Conservation (phyloP, 495 filamentous ascomycete species). For the Geoglossum glabrum region DNA sequence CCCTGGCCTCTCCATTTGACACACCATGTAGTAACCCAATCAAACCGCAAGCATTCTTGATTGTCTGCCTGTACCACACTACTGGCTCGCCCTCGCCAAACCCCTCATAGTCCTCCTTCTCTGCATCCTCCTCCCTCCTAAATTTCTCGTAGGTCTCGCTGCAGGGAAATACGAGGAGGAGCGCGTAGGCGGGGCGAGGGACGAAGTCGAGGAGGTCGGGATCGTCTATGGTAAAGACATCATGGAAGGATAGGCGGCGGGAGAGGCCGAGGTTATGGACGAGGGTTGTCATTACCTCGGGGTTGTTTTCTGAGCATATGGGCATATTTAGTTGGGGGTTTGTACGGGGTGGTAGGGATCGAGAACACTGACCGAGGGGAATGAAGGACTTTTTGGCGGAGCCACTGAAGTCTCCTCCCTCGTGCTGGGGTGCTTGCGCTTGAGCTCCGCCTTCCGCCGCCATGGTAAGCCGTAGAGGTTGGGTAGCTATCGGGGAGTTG, state of each 20-base stretch:
- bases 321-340: background rate
- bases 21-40: slow-evolving; percentile 41
- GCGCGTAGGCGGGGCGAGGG: slow-evolving; percentile 34
- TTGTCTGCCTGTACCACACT: slow-evolving; percentile 45
- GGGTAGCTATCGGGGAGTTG: too few relatives aligned
- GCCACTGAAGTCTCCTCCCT: background rate
- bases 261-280: slow-evolving; percentile 34
- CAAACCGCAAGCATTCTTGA: slow-evolving; percentile 42
- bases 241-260: slow-evolving; percentile 31
- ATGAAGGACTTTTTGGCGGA: slow-evolving; percentile 3
- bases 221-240: slow-evolving; percentile 34
- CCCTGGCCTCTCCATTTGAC: slow-evolving; percentile 27
- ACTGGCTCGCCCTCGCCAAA: slow-evolving; percentile 31
- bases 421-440: background rate
- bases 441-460: background rate
- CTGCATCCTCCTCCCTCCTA: slow-evolving; percentile 7
- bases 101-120: slow-evolving; percentile 26
- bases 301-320: slow-evolving; percentile 39
- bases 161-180: slow-evolving; percentile 34
- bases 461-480: background rate
- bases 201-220: slow-evolving; percentile 33
- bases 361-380: slow-evolving; percentile 3
- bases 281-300: slow-evolving; percentile 33
- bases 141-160: slow-evolving; percentile 29
- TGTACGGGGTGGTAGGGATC: background rate